Base-by-base conservation (phyloP, 805 yeast species). In the Cyberlindnera xishuangbannaensis region DNA sequence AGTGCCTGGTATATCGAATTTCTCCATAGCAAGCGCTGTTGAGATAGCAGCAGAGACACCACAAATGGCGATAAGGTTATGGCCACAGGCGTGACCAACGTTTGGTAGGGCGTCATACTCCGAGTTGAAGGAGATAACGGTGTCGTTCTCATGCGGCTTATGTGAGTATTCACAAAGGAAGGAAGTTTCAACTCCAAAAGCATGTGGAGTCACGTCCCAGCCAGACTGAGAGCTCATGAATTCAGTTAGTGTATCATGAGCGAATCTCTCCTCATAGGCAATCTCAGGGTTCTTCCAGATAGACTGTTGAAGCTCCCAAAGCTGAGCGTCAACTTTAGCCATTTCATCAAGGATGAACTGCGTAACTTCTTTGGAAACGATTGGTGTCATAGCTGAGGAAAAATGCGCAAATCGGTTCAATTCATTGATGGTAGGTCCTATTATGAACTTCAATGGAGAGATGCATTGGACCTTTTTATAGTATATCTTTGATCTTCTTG, bases 61-160 rank as follows among this genome's bases (percentile, higher is more conserved):
- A 28, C 33, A 36, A 15, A 36, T 17, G 21, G 39, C 39, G 16
- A 36, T 36, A 18, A 36, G 28, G 30, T 36, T 36, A 12, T 36
- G 39, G 13, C 39, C 39, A 28, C 39, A 36, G 15, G 31, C 39
- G 17, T 36, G 39, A 6, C 39, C 39, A 11, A 36, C 25, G 19
- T 36, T 31, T 23, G 39, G 39, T 7, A 36, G 25, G 12, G 39
- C 39, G 25, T 36, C 39, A 16, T 21, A 36, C 27, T 36, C 39
- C 9, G 39, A 36, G 30, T 36, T 36, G 32, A 27, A 25, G n/a
- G 39, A 36, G 18, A 36, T 30, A 15, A 31, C 18, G 3, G 35
- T 12, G 11, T 23, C 12, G 18, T 27, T 27, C 10, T 25, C 13
- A 5, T 23, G 24, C 4, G 34, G 26, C 10, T 19, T 27, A 26